These are phyloP conservation scores for Pseudogymnoascus sp. DNA, from an alignment of 2,329 filamentous ascomycete species.

Conservation along the genomic window DNA sequence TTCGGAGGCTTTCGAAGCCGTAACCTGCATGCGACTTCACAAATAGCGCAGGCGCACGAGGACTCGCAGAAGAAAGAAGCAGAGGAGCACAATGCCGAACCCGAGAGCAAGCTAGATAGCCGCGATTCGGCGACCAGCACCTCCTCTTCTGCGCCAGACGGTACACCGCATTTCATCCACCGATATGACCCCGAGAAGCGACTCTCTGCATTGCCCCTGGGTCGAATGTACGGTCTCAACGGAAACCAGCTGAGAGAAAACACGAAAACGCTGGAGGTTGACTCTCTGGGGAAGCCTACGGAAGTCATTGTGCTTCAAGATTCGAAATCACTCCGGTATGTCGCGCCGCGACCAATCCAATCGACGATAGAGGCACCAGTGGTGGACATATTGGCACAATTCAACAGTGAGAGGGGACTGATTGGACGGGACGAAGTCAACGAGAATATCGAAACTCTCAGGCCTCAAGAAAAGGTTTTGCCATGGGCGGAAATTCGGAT, in stretches of 20 bases:
- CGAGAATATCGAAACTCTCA: slow-evolving; percentile 25
- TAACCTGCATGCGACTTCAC: slow-evolving; percentile 1
- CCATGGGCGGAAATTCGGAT: slow-evolving; percentile 23
- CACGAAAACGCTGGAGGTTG: slow-evolving; percentile 17
- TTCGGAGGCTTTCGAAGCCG: not conserved
- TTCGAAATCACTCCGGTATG: slow-evolving; percentile 15
- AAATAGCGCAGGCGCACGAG: not conserved
- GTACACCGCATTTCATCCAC: not conserved
- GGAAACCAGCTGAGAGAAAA: slow-evolving; percentile 19
- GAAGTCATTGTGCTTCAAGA: slow-evolving; percentile 28
- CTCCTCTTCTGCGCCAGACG: slow-evolving; percentile 1
- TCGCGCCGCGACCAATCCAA: not conserved
- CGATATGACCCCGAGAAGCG: not conserved
- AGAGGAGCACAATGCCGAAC: not conserved
- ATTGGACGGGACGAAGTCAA: slow-evolving; percentile 22
- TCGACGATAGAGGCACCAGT: slow-evolving; percentile 13
- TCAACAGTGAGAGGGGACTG: slow-evolving; percentile 25
- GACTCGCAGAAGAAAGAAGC: slow-evolving; percentile 4
- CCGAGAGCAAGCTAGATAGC: not conserved
- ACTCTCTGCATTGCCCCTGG: not conserved
- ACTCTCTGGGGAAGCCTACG: slow-evolving; percentile 20
- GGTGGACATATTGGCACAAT: slow-evolving; percentile 25
- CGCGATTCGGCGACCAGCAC: not conserved
- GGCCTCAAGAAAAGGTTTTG: slow-evolving; percentile 18
- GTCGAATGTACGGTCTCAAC: slow-evolving; percentile 18